Evolutionary conservation across 768 basidiomycete species (phyloP), one percentile per base, ranked within the genome.

Genomic region (Suillus subluteus): DNA sequence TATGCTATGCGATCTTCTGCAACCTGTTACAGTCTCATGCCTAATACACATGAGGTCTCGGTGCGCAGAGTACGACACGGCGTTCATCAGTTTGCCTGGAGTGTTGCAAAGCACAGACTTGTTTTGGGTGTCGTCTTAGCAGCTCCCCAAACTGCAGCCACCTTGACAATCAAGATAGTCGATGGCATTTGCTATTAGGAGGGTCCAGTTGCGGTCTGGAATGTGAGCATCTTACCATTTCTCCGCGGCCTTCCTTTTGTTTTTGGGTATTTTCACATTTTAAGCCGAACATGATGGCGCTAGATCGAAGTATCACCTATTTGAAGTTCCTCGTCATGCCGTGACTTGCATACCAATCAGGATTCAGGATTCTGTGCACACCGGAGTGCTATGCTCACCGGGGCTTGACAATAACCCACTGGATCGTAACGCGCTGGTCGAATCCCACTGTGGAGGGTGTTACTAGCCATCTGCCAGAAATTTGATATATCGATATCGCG

Each of bases 31-130:
- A 52, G 30, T 30, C 12, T 32, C 26, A 59, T 59, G 58, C 40
- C 40, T 26, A 30, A 26, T 11, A 61, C 41, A 61, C 59, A 61
- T 32, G 59, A 61, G 59, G 59, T 61, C 59, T 41, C 41, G 59
- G 59, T 44, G 59, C 59, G 12, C 35, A 38, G 41, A 30, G 59
- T 61, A 38, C 59, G 41, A 43, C 59, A 43, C 41, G 59, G 59
- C 59, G 41, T 61, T 44, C 59, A 61, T 61, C 21, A 26, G 18
- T 61, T 30, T 61, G 18, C 23, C 41, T 61, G 30, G 26, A 61
- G 32, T 30, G 40, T 61, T 12, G 16, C 26, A 26, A 54, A 2
- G 26, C 52, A 50, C 4, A 18, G 26, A 52, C 52, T 26, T 4
- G 26, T 30, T 26, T 59, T 59, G 59, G 32, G 21, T n/a, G 55